phyloP scores from a whole-genome alignment of 1,139 yeast genomes.

The Protomyces inundatus region DNA sequence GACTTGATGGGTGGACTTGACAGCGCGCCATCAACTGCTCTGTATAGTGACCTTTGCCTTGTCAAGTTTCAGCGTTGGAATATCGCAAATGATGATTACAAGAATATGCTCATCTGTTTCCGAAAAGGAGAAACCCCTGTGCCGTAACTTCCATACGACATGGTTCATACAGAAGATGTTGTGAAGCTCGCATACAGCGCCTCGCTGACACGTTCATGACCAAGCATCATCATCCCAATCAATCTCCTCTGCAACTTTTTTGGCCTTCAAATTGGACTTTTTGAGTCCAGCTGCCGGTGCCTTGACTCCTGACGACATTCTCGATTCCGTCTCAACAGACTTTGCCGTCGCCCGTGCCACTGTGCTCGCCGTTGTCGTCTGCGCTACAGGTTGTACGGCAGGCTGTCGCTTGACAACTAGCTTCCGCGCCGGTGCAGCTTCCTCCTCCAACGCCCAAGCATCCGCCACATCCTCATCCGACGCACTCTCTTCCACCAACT shows the following conservation, averaged over 20 bases:
- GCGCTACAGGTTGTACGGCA: neutral
- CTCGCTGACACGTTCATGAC: neutral
- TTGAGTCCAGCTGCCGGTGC: neutral
- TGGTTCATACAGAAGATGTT: no score
- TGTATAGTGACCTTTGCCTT: no score
- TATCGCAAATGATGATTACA: no score
- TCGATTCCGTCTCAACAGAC: neutral
- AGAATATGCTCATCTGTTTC: no score
- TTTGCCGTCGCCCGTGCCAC: constrained; percentile 1
- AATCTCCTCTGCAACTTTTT: neutral
- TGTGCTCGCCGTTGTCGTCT: neutral
- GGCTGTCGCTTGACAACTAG: neutral
- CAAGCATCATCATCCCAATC: constrained; percentile 25
- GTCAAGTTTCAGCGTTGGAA: no score
- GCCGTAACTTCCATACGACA: no score
- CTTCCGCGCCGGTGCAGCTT: neutral
- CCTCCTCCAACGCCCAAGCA: constrained; percentile 12
- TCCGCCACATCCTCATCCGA: constrained; percentile 11
- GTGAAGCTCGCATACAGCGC: no score
- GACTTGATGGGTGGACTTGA: no score
- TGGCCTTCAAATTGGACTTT: neutral
- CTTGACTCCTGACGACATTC: no score
- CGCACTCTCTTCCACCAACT: neutral
- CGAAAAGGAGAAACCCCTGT: no score
- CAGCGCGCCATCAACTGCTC: no score